phyloP scores from a whole-genome alignment of 306 rosid species.

The Fagus crenata region DNA sequence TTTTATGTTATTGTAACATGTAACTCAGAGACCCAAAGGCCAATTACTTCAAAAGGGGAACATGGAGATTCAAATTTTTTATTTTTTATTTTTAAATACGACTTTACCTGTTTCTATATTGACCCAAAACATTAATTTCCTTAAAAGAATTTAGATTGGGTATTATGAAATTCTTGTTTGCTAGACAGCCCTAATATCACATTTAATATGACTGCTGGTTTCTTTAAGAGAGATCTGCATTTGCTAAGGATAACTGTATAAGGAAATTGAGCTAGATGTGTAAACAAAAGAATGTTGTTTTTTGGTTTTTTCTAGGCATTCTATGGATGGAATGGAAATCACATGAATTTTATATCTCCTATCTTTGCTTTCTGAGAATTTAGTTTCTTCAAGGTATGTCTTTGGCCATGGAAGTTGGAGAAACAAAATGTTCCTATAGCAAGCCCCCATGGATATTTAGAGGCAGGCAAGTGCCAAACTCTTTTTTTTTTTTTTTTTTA shows the following conservation, averaged over 20 bases:
- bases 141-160: neutral
- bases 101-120: neutral
- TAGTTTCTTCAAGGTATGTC: neutral
- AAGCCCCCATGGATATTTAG: constrained; percentile 86
- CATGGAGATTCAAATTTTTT: neutral
- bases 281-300: neutral
- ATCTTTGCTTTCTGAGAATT: neutral
- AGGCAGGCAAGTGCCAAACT: constrained; percentile 58
- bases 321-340: neutral
- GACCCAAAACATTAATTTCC: neutral
- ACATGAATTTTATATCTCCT: neutral
- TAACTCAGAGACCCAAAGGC: constrained; percentile 1
- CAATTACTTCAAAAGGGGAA: neutral
- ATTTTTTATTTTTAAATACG: neutral
- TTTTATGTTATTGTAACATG: neutral
- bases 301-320: neutral
- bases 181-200: neutral
- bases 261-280: neutral
- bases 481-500: neutral
- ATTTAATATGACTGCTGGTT: constrained; percentile 8
- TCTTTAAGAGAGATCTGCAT: constrained; percentile 1
- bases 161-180: neutral
- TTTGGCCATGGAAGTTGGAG: constrained; percentile 47
- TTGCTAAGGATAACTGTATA: neutral
- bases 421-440: constrained; percentile 55